Percentiles rank a stretch among this genome's conserved stretches.
Evolutionary conservation across 2,329 filamentous ascomycete species (phyloP).

Genomic region (Chaetothyriales sp.): DNA sequence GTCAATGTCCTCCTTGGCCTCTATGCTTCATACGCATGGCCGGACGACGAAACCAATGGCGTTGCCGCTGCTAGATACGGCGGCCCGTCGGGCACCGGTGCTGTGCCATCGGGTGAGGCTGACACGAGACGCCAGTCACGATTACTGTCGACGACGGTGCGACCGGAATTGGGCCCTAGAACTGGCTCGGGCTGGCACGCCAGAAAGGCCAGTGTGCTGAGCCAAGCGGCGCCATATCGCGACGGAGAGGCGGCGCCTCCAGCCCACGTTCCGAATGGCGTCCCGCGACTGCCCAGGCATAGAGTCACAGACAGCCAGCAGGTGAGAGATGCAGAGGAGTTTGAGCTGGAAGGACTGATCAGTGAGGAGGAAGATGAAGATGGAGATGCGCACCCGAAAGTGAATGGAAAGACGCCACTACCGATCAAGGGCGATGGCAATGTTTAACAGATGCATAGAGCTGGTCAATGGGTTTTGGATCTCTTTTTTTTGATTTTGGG

Average conservation of each 20-base stretch:
- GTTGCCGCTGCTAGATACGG: not conserved
- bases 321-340: conserved; percentile 72
- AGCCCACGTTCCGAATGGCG: conserved; percentile 4
- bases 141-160: conserved; percentile 2
- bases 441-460: not conserved
- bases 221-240: not conserved
- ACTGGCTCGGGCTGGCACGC: conserved; percentile 7
- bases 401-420: not conserved
- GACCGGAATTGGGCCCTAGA: not conserved
- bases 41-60: conserved; percentile 21
- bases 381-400: conserved; percentile 3
- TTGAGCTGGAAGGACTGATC: conserved; percentile 79
- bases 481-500: too few species aligned
- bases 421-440: not conserved
- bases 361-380: conserved; percentile 66
- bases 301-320: conserved; percentile 27
- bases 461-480: too few species aligned
- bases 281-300: conserved; percentile 9
- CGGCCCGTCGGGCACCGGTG: not conserved
- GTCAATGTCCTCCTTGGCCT: conserved; percentile 71
- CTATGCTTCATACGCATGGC: conserved; percentile 53
- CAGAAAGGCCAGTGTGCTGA: conserved; percentile 17
- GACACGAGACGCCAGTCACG: not conserved
- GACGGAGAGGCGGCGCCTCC: not conserved
- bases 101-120: not conserved